Percentiles rank a stretch among this genome's conserved stretches.
phyloP scores from a whole-genome alignment of 2,329 filamentous ascomycete species.

The Penicillium sp. region DNA sequence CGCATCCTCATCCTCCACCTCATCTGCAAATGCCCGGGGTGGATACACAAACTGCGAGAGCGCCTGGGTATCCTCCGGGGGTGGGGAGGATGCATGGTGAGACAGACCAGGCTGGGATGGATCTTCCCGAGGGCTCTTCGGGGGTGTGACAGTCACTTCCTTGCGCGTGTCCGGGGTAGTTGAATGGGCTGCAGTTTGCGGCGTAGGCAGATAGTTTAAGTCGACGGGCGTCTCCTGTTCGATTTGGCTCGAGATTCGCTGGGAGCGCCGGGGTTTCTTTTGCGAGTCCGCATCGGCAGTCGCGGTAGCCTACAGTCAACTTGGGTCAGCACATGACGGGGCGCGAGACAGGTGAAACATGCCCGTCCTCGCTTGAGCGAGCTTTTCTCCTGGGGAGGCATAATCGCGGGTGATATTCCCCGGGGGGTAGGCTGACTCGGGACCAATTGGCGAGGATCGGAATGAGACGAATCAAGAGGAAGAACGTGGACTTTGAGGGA shows the following conservation, averaged over 20 bases:
- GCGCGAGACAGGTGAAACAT: conserved; percentile 36
- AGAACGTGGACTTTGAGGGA: neutral
- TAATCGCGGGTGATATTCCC: conserved; percentile 19
- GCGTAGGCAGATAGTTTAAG: conserved; percentile 75
- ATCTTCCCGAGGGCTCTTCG: conserved; percentile 58
- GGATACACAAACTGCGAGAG: conserved; percentile 80
- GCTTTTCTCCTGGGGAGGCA: conserved; percentile 69
- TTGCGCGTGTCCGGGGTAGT: conserved; percentile 65
- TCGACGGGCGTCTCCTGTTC: conserved; percentile 62
- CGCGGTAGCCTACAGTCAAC: conserved; percentile 60
- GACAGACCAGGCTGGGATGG: conserved; percentile 42
- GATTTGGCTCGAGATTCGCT: conserved; percentile 66
- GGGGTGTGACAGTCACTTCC: conserved; percentile 71
- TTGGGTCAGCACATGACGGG: conserved; percentile 27
- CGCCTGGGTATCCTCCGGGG: conserved; percentile 70
- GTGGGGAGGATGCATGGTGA: conserved; percentile 61
- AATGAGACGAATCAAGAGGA: neutral
- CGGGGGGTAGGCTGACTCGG: conserved; percentile 8
- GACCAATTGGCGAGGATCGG: conserved; percentile 17
- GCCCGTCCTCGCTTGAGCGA: conserved; percentile 82
- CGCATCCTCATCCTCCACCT: conserved; percentile 79
- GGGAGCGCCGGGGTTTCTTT: conserved; percentile 83
- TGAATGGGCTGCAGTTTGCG: conserved; percentile 70
- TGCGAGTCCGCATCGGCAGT: conserved; percentile 63
- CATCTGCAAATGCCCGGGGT: conserved; percentile 71